phyloP scores from a whole-genome alignment of 331 rosid genomes.

The Malus hybrid region DNA sequence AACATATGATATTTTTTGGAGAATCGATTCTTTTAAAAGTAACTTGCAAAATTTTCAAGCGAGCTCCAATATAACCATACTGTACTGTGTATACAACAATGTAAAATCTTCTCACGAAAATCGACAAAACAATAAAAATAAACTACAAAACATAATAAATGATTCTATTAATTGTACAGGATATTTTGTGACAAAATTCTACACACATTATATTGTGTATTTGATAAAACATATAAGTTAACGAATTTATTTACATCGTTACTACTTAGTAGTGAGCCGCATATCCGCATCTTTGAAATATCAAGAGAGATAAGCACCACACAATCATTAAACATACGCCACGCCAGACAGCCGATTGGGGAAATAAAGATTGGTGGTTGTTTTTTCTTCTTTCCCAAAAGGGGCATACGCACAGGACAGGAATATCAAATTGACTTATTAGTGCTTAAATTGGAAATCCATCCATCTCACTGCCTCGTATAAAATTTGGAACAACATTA shows the following conservation, averaged over 20 bases:
- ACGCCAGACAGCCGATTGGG: background rate
- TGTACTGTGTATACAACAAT: too few species aligned
- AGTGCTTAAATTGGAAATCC: background rate
- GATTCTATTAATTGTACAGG: background rate
- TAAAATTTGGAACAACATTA: background rate
- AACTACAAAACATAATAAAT: background rate
- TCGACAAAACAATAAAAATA: too few species aligned
- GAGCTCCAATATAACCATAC: too few species aligned
- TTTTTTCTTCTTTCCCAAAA: background rate
- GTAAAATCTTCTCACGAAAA: background rate
- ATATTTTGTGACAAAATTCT: background rate
- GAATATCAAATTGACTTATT: too few species aligned
- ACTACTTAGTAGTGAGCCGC: too few species aligned
- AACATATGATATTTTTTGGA: too few species aligned
- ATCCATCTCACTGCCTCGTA: background rate
- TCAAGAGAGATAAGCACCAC: too few species aligned
- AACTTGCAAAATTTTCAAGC: too few species aligned
- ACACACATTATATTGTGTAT: background rate
- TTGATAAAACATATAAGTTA: background rate
- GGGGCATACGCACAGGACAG: background rate
- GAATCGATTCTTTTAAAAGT: too few species aligned
- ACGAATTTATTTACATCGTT: too few species aligned
- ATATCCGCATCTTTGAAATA: too few species aligned
- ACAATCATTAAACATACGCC: background rate
- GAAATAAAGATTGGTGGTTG: background rate